Conservation (phyloP, 257 asterid species). For the Schizonepeta tenuifolia region DNA sequence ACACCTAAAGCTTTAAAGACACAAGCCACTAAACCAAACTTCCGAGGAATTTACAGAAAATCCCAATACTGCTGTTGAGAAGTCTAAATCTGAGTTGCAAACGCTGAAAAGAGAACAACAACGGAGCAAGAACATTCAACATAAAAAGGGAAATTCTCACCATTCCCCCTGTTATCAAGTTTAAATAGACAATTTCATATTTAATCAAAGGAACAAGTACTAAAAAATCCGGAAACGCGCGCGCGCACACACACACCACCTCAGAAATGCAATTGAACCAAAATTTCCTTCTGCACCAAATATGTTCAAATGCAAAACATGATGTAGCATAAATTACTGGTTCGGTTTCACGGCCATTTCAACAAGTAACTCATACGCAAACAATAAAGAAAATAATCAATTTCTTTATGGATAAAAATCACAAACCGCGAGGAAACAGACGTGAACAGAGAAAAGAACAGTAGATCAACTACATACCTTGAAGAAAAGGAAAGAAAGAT, state of each 20-base stretch:
- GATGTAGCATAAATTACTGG: background rate
- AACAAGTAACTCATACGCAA: constrained; percentile 6
- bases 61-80: background rate
- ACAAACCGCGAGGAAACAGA: background rate
- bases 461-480: constrained; percentile 35
- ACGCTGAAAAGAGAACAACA: background rate
- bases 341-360: background rate
- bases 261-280: constrained; percentile 3
- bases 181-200: background rate
- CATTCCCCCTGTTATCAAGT: background rate
- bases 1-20: background rate
- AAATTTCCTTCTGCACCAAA: background rate
- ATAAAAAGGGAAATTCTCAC: background rate
- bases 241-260: background rate
- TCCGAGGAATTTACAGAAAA: background rate
- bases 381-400: background rate
- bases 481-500: background rate
- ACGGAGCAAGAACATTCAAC: background rate
- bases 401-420: background rate
- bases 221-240: background rate
- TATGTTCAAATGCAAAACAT: constrained; percentile 9
- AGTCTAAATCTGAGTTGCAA: background rate
- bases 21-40: background rate
- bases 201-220: background rate
- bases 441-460: background rate